These are phyloP conservation scores for Thermomucor indicae-seudaticae DNA, from an alignment of 371 early-diverging fungal species.

Conservation along the genomic window DNA sequence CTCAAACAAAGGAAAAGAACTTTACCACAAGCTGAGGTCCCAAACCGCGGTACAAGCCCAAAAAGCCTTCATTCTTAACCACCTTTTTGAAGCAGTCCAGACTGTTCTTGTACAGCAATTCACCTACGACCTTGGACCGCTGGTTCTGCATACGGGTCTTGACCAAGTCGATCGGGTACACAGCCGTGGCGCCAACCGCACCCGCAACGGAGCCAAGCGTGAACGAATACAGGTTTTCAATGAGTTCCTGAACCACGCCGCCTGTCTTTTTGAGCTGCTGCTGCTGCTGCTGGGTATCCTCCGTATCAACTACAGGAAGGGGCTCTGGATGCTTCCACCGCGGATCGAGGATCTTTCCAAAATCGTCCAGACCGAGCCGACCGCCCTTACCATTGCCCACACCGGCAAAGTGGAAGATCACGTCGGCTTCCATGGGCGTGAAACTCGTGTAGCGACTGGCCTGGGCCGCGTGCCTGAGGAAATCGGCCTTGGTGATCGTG, in stretches of 20 bases:
- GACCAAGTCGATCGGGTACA: slow-evolving; percentile 97
- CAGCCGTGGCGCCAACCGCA: slow-evolving; percentile 90
- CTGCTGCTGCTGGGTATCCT: background rate
- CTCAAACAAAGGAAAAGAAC: background rate
- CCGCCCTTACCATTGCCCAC: slow-evolving; percentile 53
- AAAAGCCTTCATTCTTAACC: slow-evolving; percentile 85
- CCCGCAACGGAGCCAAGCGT: slow-evolving; percentile 90
- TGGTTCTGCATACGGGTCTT: slow-evolving; percentile 99
- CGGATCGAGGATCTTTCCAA: slow-evolving; percentile 62
- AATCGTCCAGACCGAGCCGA: slow-evolving; percentile 53
- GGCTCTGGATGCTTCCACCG: slow-evolving; percentile 49
- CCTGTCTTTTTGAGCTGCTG: slow-evolving; percentile 23
- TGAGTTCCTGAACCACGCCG: slow-evolving; percentile 30
- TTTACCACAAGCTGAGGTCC: slow-evolving; percentile 90
- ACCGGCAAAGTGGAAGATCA: slow-evolving; percentile 78
- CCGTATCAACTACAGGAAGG: slow-evolving; percentile 4
- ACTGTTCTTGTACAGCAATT: slow-evolving; percentile 90
- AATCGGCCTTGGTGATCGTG: slow-evolving; percentile 60
- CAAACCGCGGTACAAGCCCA: slow-evolving; percentile 93
- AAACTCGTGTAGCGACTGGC: slow-evolving; percentile 63
- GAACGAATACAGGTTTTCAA: slow-evolving; percentile 66
- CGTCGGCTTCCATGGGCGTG: slow-evolving; percentile 82
- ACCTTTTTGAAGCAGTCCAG: slow-evolving; percentile 95
- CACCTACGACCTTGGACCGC: slow-evolving; percentile 87
- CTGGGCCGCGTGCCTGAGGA: slow-evolving; percentile 56